phyloP scores from a whole-genome alignment of 495 filamentous ascomycete genomes.

The Talaromyces borbonicus region DNA sequence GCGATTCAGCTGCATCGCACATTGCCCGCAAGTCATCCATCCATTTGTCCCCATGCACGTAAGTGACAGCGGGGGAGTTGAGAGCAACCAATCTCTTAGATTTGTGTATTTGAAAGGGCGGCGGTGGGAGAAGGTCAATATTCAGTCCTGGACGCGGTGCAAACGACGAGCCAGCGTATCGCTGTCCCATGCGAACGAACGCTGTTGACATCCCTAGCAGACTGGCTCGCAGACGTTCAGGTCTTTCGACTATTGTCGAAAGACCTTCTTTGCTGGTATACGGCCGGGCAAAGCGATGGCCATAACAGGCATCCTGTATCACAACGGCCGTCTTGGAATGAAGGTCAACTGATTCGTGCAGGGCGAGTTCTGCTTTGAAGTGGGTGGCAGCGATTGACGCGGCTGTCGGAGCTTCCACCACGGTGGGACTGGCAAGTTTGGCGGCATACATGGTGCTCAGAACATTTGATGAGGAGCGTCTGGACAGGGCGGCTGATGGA shows the following conservation, averaged over 20 bases:
- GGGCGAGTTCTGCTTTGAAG: slow-evolving; percentile 58
- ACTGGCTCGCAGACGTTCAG: slow-evolving; percentile 81
- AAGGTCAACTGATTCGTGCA: slow-evolving; percentile 45
- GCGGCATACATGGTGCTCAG: slow-evolving; percentile 22
- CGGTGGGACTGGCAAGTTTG: slow-evolving; percentile 16
- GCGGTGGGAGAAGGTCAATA: slow-evolving; percentile 37
- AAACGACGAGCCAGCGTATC: slow-evolving; percentile 62
- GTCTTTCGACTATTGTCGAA: slow-evolving; percentile 75
- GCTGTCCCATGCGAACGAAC: slow-evolving; percentile 74
- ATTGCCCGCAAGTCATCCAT: slow-evolving; percentile 83
- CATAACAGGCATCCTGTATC: slow-evolving; percentile 87
- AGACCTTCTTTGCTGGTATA: slow-evolving; percentile 55
- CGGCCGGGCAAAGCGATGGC: slow-evolving; percentile 81
- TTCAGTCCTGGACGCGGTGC: slow-evolving; percentile 50
- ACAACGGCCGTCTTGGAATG: slow-evolving; percentile 65
- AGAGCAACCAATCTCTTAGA: slow-evolving; percentile 56
- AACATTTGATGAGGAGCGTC: slow-evolving; percentile 38
- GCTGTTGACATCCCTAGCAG: slow-evolving; percentile 75
- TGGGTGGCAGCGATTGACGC: slow-evolving; percentile 57
- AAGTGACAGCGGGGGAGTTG: slow-evolving; percentile 58
- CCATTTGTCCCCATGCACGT: slow-evolving; percentile 79
- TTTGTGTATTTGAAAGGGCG: slow-evolving; percentile 78
- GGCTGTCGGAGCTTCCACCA: slow-evolving; percentile 42
- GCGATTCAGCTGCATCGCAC: slow-evolving; percentile 68
- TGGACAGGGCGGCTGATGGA: slow-evolving; percentile 26